Conservation (phyloP, 441 rosid species). For the Gossypium aridum region DNA sequence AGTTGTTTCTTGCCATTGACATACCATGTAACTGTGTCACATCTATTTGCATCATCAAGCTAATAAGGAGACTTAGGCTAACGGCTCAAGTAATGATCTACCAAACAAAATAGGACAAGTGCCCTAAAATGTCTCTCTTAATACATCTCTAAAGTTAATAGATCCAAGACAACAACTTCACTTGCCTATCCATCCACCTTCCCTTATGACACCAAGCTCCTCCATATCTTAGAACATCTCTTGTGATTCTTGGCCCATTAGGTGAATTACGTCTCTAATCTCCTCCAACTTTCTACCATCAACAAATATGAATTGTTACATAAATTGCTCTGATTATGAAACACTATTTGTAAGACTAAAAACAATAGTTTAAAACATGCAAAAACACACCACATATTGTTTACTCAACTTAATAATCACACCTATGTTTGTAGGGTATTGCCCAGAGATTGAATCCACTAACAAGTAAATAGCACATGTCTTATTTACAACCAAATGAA, state of each 20-base stretch:
- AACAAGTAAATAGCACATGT: too few relatives aligned
- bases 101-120: background rate
- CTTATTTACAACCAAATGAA: too few relatives aligned
- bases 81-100: background rate
- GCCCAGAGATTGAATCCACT: too few relatives aligned
- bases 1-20: background rate
- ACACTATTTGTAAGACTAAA: background rate
- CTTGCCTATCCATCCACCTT: background rate
- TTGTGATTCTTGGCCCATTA: background rate
- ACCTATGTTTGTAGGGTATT: too few relatives aligned
- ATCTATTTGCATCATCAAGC: background rate
- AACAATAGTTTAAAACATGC: background rate
- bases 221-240: background rate
- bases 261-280: background rate
- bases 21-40: background rate
- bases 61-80: background rate
- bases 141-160: background rate
- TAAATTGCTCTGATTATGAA: background rate
- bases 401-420: background rate
- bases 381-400: background rate
- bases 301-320: background rate
- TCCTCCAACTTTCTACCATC: background rate
- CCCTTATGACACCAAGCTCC: background rate
- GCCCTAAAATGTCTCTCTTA: background rate
- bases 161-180: background rate